phyloP scores from a whole-genome alignment of 768 basidiomycete genomes.

The Gloeopeniophorella convolvens region DNA sequence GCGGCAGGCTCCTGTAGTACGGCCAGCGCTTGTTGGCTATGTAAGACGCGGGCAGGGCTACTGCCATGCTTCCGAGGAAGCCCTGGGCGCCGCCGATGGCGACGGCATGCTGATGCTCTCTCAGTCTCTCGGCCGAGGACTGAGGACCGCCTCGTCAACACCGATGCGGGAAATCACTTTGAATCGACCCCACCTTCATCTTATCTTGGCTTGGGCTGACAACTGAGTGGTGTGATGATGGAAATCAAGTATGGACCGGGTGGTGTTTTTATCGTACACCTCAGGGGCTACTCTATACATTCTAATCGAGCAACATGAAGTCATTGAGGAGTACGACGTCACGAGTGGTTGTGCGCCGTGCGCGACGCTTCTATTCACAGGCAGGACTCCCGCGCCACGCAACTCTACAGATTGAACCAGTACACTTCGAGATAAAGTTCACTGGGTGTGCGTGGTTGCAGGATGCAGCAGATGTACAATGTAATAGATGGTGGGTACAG shows the following conservation, averaged over 20 bases:
- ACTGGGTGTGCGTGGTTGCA: too few relatives aligned
- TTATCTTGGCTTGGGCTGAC: background rate
- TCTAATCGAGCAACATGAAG: too few relatives aligned
- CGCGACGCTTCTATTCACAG: too few relatives aligned
- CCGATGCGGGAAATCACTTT: background rate
- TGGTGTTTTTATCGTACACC: too few relatives aligned
- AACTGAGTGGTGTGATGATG: background rate
- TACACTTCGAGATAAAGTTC: too few relatives aligned
- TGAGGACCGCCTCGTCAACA: background rate
- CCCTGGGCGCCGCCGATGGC: constrained; percentile 61
- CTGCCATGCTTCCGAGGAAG: constrained; percentile 40
- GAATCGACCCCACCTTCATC: constrained; percentile 8
- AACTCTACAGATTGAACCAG: too few relatives aligned
- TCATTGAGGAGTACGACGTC: too few relatives aligned
- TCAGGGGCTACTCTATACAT: too few relatives aligned
- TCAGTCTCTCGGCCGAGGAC: constrained; percentile 9
- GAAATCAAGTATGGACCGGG: background rate
- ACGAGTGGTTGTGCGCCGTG: too few relatives aligned
- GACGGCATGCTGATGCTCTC: constrained; percentile 40
- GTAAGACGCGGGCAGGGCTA: constrained; percentile 47
- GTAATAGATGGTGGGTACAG: too few relatives aligned
- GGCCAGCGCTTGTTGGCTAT: constrained; percentile 46
- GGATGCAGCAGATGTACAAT: too few relatives aligned
- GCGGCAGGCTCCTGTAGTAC: constrained; percentile 57
- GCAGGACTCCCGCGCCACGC: too few relatives aligned